Percentiles rank a stretch among this genome's conserved stretches.
These are phyloP conservation scores for Camellia oleifera DNA, from an alignment of 179 eudicot species.

Conservation along the genomic window DNA sequence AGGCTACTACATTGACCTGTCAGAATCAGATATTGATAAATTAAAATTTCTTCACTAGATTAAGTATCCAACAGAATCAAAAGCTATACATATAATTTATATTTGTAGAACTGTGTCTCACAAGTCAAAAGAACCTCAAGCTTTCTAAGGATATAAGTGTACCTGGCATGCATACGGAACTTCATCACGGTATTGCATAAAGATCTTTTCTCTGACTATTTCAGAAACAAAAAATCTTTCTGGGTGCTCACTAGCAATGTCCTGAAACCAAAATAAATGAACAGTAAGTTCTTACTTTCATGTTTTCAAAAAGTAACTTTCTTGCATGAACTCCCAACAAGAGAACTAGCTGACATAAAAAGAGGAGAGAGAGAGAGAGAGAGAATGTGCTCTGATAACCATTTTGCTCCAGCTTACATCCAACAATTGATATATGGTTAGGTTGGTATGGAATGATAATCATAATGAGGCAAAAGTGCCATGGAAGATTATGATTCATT, in stretches of 20 bases:
- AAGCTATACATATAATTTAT: not conserved
- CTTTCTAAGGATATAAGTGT: not conserved
- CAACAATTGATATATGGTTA: not conserved
- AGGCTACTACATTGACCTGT: constrained; percentile 88
- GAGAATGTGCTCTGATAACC: too few relatives aligned
- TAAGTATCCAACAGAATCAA: not conserved
- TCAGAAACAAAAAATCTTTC: constrained; percentile 95
- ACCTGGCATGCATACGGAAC: constrained; percentile 99
- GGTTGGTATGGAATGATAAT: not conserved
- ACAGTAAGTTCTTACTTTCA: not conserved
- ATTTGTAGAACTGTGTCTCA: too few relatives aligned
- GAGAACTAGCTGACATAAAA: too few relatives aligned
- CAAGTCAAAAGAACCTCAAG: not conserved
- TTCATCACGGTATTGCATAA: constrained; percentile 90
- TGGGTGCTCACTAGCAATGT: constrained; percentile 94
- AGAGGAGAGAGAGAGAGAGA: too few relatives aligned
- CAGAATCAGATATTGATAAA: constrained; percentile 12
- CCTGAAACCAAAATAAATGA: constrained; percentile 40
- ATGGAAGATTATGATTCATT: not conserved
- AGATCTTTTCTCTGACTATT: constrained; percentile 92
- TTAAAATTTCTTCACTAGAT: not conserved
- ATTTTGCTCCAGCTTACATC: not conserved
- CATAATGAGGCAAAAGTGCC: not conserved
- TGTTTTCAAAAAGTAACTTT: not conserved
- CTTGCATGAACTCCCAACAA: not conserved